A percentile compares a stretch with the other conserved stretches of the same genome.
Evolutionary conservation across 352 stramenopile species (phyloP).

Genomic region (Plasmopara viticola): DNA sequence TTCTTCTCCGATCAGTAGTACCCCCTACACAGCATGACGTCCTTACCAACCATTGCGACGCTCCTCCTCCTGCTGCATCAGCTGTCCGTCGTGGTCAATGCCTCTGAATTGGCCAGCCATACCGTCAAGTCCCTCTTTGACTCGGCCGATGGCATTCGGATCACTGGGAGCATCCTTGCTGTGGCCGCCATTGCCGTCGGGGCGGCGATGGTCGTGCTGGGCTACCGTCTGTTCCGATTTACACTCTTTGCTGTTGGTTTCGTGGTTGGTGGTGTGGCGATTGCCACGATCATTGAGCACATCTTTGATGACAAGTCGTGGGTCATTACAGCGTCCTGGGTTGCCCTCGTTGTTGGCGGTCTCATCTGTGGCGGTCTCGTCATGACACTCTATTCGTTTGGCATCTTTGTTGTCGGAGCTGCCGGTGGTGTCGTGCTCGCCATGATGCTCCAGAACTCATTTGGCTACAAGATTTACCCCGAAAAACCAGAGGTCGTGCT

Average conservation of each 20-base stretch:
- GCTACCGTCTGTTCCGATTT: slow-evolving; percentile 57
- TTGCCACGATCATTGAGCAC: slow-evolving; percentile 36
- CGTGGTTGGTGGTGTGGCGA: slow-evolving; percentile 34
- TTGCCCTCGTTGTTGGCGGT: slow-evolving; percentile 48
- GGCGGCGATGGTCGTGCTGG: slow-evolving; percentile 28
- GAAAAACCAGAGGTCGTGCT: slow-evolving; percentile 41
- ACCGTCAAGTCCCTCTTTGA: slow-evolving; percentile 40
- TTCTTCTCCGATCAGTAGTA: slow-evolving; percentile 10
- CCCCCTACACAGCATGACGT: slow-evolving; percentile 11
- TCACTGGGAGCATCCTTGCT: slow-evolving; percentile 32
- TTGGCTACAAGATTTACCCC: slow-evolving; percentile 51
- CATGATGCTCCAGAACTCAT: slow-evolving; percentile 43
- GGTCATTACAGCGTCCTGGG: slow-evolving; percentile 50
- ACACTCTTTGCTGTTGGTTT: slow-evolving; percentile 55
- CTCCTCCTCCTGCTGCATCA: slow-evolving; percentile 23
- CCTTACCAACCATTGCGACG: not conserved
- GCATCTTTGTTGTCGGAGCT: slow-evolving; percentile 54
- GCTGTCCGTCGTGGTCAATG: slow-evolving; percentile 7
- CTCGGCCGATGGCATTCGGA: slow-evolving; percentile 29
- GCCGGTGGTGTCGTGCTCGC: slow-evolving; percentile 45
- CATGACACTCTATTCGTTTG: slow-evolving; percentile 39
- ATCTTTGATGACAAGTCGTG: slow-evolving; percentile 41
- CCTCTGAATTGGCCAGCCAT: slow-evolving; percentile 24
- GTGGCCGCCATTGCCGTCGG: slow-evolving; percentile 29
- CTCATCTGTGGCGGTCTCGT: slow-evolving; percentile 41